Base-by-base conservation (phyloP, 805 yeast species). In the Vanderwaltozyma polyspora region DNA sequence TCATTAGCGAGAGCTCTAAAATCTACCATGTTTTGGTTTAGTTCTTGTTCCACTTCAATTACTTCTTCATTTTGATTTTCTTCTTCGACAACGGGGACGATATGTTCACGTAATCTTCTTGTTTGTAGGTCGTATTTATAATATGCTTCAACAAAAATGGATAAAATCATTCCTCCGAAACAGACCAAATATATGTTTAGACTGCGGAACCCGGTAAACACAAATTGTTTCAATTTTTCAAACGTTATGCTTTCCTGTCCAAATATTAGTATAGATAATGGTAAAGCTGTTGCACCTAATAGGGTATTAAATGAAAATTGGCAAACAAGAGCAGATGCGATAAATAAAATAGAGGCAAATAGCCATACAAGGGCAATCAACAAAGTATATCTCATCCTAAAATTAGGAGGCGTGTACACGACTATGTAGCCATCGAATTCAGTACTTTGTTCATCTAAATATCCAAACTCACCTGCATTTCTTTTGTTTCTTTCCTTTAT, bases 401-500 rank as follows among this genome's bases (percentile, higher is more conserved):
- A 83, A 32, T 68, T 45, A 2, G 94, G 94, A 4, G 99, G 97
- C 29, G 84, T 67, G 59, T 87, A 93, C 3, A 87, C 95, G 19
- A 87, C 72, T 2, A 72, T 66, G 55, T 87, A 85, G 2, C 58
- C 55, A 37, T 64, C 61, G 19, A 63, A 59, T 18, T 58, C 59
- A 0, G 63, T 54, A 11, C 61, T 60, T 34, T 62, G 66, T 15
- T 60, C 65, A 26, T 63, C 67, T n/a, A 62, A 48, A 13, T 61
- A 62, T 12, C 63, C 66, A 28, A 62, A 69, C 27, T 67, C 72
- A 19, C 67, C 61, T 5, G 63, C 63, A 22, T 56, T 55, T 15
- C 60, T 66, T 26, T 52, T 43, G 16, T 53, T 46, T n/a, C 51
- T 41, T 32, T 58, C 62, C 17, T 60, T 55, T 5, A 61, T 45